Percentiles rank a stretch among this genome's conserved stretches.
Conservation (phyloP, 1,139 yeast genomes). For the Wickerhamiella pararugosa region DNA sequence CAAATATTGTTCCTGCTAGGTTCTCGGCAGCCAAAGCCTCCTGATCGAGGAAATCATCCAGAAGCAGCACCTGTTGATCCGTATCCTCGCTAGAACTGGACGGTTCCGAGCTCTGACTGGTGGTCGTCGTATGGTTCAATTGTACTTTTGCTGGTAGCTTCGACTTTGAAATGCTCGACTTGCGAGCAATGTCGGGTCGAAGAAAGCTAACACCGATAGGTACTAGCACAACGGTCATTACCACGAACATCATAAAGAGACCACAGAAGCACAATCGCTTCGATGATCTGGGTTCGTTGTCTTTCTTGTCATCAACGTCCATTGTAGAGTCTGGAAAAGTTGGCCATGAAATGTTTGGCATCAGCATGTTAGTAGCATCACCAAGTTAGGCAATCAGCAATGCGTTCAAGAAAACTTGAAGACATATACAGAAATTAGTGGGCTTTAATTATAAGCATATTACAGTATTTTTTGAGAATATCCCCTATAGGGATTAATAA, state of each 20-base stretch:
- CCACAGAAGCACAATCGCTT: not conserved
- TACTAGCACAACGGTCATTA: constrained; percentile 2
- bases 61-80: too few species aligned
- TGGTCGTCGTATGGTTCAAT: too few species aligned
- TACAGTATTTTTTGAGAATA: not conserved
- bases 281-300: constrained; percentile 1
- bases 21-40: too few species aligned
- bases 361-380: too few species aligned
- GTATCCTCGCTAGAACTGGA: too few species aligned
- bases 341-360: too few species aligned
- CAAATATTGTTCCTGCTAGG: constrained; percentile 13
- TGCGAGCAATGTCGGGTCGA: not conserved
- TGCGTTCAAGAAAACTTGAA: too few species aligned
- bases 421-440: too few species aligned
- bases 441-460: not conserved
- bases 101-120: too few species aligned
- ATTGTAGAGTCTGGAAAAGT: not conserved
- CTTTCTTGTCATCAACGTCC: constrained; percentile 1
- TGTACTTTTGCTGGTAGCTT: too few species aligned
- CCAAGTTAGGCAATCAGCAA: too few species aligned
- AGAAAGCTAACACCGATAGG: constrained; percentile 3
- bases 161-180: not conserved
- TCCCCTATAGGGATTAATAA: not conserved
- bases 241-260: constrained; percentile 1
- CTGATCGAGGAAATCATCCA: too few species aligned